A percentile compares a stretch with the other conserved stretches of the same genome.
Evolutionary conservation across 176 grass and related monocot genomes (phyloP).

Genomic region (Raddia guianensis): DNA sequence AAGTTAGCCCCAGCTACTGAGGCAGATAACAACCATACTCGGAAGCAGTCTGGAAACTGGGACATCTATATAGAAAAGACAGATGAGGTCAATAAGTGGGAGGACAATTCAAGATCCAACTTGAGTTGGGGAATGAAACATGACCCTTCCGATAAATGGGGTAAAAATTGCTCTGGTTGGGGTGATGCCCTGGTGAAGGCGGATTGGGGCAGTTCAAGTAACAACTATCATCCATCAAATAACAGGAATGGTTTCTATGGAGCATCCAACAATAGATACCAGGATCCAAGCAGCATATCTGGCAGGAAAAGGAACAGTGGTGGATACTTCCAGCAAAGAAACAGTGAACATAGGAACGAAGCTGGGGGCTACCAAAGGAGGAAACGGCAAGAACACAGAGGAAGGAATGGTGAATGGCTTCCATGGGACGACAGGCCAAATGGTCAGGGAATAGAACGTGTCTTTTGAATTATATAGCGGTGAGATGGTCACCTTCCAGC

Average conservation of each 20-base stretch:
- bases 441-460: background rate
- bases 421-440: slow-evolving; percentile 25
- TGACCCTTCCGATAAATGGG: slow-evolving; percentile 33
- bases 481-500: background rate
- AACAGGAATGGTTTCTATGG: slow-evolving; percentile 22
- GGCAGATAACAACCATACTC: background rate
- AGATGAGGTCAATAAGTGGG: slow-evolving; percentile 49
- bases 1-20: slow-evolving; percentile 6
- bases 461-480: slow-evolving; percentile 17
- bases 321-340: slow-evolving; percentile 35
- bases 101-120: slow-evolving; percentile 12
- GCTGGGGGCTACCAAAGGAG: slow-evolving; percentile 30
- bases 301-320: slow-evolving; percentile 43
- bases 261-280: slow-evolving; percentile 31
- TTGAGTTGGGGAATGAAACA: slow-evolving; percentile 30
- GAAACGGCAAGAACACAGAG: slow-evolving; percentile 33
- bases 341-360: slow-evolving; percentile 25
- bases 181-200: slow-evolving; percentile 16
- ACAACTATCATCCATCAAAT: slow-evolving; percentile 17
- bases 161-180: slow-evolving; percentile 43
- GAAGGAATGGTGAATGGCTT: slow-evolving; percentile 23
- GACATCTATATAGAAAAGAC: slow-evolving; percentile 48
- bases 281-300: slow-evolving; percentile 20
- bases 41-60: slow-evolving; percentile 52
- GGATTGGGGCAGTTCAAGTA: slow-evolving; percentile 10